Evolutionary conservation across 805 yeast species (phyloP).

Genomic region (Saccharomycopsis vini): DNA sequence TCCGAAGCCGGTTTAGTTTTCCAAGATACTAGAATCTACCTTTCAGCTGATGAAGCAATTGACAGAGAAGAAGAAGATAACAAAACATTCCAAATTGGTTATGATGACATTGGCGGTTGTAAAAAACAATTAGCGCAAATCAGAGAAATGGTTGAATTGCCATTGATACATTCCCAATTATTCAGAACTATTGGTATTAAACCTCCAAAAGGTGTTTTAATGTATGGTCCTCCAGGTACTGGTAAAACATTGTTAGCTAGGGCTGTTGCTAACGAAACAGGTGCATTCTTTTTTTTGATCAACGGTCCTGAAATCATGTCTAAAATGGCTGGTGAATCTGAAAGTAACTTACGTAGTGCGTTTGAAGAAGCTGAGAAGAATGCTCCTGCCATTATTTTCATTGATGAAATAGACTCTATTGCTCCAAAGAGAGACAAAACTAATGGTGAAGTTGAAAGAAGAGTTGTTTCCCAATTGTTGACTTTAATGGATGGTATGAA

Average conservation of each 20-base stretch:
- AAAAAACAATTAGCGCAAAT: slow-evolving; percentile 99
- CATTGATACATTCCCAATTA: slow-evolving; percentile 95
- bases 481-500: slow-evolving; percentile 99
- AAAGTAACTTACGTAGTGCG: slow-evolving; percentile 93
- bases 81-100: slow-evolving; percentile 93
- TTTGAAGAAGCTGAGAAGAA: slow-evolving; percentile 99
- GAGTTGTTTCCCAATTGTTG: slow-evolving; percentile 95
- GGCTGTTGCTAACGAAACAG: slow-evolving; percentile 99
- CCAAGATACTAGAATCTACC: slow-evolving; percentile 94
- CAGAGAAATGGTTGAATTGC: slow-evolving; percentile 96
- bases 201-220: slow-evolving; percentile 95
- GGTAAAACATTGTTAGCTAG: slow-evolving; percentile 99
- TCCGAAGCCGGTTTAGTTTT: slow-evolving; percentile 96
- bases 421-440: slow-evolving; percentile 99
- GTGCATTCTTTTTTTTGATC: slow-evolving; percentile 95
- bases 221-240: slow-evolving; percentile 99
- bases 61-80: slow-evolving; percentile 97
- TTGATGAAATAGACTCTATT: slow-evolving; percentile 97
- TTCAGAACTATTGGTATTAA: slow-evolving; percentile 97
- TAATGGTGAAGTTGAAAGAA: slow-evolving; percentile 98
- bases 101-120: slow-evolving; percentile 98
- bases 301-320: slow-evolving; percentile 99
- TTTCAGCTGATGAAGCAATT: slow-evolving; percentile 99
- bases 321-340: slow-evolving; percentile 99
- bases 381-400: slow-evolving; percentile 94